Base-by-base conservation (phyloP, 805 yeast genomes). In the Saccharomycopsis capsularis region DNA sequence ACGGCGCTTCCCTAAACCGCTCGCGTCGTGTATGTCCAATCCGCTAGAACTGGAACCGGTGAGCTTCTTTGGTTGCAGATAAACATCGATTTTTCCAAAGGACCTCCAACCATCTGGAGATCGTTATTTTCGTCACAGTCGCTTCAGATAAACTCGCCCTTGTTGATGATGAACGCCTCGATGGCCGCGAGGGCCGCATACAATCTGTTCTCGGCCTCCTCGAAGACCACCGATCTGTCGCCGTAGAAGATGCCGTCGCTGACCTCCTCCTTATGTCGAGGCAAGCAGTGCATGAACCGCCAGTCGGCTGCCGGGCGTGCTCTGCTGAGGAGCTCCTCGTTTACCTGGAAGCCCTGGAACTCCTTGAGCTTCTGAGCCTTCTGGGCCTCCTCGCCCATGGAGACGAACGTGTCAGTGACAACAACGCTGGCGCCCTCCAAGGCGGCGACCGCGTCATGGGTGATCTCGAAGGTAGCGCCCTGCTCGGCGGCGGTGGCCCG, bases 271-370 rank as follows among this genome's bases (percentile, higher is more conserved):
- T 79, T 76, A 59, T 93, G 96, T 68, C 99, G 82, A 56, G 99
- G 99, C 57, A 93, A 73, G 67, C 99, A 93, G 65, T 93, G 99
- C 98, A 93, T 90, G 68, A 93, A 93, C 64, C 80, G 87, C 85
- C 91, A 91, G 61, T 76, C 67, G 16, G 70, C 46, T 49, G 74
- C 73, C 40, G 85, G 83, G 40, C 75, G 76, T 4, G 86, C 85
- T 13, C 68, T 60, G 11, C 60, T 48, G 23, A 85, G 76, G 69
- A 90, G 70, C 29, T 79, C 81, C 16, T 70, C 64, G 35, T 88
- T 81, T 51, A 93, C 82, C 69, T 88, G 96, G 74, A 82, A 93
- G 1, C 95, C 96, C 15, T 70, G 74, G 63, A 93, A 93, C 67
- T 88, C 90, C 60, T 80, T 71, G 57, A 93, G 70, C 55, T 90